Evolutionary conservation across 371 early-diverging fungal genomes (phyloP), one percentile per base, ranked within the genome.

Genomic region (Enterospora canceri): DNA sequence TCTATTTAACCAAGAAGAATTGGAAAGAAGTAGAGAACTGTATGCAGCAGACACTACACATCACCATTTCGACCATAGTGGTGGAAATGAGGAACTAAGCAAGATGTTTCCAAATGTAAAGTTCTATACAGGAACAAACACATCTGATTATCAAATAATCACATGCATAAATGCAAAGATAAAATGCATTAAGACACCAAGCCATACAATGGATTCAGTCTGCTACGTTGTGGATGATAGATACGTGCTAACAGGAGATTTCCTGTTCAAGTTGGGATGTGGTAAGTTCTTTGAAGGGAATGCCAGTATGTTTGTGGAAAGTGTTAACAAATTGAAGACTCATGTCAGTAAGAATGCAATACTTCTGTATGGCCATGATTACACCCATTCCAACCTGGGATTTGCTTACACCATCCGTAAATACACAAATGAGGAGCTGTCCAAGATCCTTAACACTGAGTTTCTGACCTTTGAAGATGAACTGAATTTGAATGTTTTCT

Each of bases 331-430:
- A 46, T 55, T 80, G 31, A 33, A 19, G 2, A 16, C 29, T 29
- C 34, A 49, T 18, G 48, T 64, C 1, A 47, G 65, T 26, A 18
- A 40, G 18, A 51, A 74, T 2, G 66, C 71, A 1, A 1, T 75
- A 16, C 30, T 76, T n/a, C 67, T 75, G 48, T 76, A 76, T 67
- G 80, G 80, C 19, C 80, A 80, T 62, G 73, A 80, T 63, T 80
- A 80, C 59, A 55, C 40, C 28, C 50, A 68, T 47, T 62, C 28
- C 4, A 77, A 77, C 47, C 15, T 72, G 28, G 28, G 8, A 30
- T 79, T 79, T 55, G 55, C 68, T 23, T 64, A 58, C 46, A 47
- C 26, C 26, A 51, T 21, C 18, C 18, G 12, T 12, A 19, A 8
- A 19, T 51, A 51, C 26, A 51, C 53, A 5, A 51, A 15, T 12